Percentiles rank a stretch among this genome's conserved stretches.
phyloP scores from a whole-genome alignment of 2,329 filamentous ascomycete species.

The Fusarium pilosicola region DNA sequence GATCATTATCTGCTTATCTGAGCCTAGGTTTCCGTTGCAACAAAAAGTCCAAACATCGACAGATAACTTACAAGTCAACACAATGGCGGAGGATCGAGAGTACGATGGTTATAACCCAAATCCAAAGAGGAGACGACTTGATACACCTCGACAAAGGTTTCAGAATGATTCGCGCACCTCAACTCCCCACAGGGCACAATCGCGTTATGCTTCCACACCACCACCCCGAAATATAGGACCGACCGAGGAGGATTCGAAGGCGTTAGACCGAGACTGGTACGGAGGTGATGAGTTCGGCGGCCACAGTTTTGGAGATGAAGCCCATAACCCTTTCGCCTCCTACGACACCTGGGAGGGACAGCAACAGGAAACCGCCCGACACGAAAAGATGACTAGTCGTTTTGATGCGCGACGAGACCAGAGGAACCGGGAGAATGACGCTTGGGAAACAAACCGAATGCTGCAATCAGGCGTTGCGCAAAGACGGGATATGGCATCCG shows the following conservation, averaged over 20 bases:
- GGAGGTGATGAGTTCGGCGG: slow-evolving; percentile 83
- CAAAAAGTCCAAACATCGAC: neutral
- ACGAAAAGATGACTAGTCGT: slow-evolving; percentile 82
- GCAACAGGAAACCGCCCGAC: slow-evolving; percentile 79
- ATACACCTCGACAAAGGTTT: slow-evolving; percentile 44
- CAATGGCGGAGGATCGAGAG: slow-evolving; percentile 51
- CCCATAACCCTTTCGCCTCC: slow-evolving; percentile 90
- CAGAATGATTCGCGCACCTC: slow-evolving; percentile 49
- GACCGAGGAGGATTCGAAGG: slow-evolving; percentile 75
- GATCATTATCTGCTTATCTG: slow-evolving; percentile 7
- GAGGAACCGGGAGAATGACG: slow-evolving; percentile 93
- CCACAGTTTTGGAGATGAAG: slow-evolving; percentile 88
- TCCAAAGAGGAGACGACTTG: slow-evolving; percentile 52
- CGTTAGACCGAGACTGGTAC: slow-evolving; percentile 93
- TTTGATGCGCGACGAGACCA: slow-evolving; percentile 78
- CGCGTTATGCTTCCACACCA: slow-evolving; percentile 55
- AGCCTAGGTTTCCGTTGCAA: neutral
- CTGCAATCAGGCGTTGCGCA: slow-evolving; percentile 95
- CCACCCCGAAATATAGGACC: slow-evolving; percentile 57
- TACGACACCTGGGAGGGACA: slow-evolving; percentile 79
- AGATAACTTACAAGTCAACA: slow-evolving; percentile 6
- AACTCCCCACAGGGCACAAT: slow-evolving; percentile 48
- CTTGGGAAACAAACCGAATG: slow-evolving; percentile 99
- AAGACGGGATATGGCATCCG: slow-evolving; percentile 79
- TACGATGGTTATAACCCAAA: slow-evolving; percentile 53